Evolutionary conservation across 306 rosid genomes (phyloP).

Genomic region (Cyamopsis tetragonoloba): DNA sequence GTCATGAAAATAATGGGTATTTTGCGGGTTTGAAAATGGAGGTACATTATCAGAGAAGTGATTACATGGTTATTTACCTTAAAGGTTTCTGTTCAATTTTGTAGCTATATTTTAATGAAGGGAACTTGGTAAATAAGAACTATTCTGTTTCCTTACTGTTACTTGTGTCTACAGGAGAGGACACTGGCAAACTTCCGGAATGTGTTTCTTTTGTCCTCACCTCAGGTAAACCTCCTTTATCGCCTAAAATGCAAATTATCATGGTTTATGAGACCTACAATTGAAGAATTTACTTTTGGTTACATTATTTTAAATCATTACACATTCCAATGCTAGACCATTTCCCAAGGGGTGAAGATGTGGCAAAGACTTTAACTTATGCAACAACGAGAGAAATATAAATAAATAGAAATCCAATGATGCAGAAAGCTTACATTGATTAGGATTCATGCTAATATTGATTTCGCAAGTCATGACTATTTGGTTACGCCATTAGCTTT

Average conservation of each 20-base stretch:
- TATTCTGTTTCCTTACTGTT: background rate
- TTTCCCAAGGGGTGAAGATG: slow-evolving; percentile 1
- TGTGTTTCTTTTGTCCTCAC: slow-evolving; percentile 47
- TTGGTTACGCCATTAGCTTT: background rate
- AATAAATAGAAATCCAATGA: background rate
- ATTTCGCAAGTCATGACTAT: background rate
- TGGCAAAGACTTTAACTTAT: background rate
- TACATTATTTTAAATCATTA: slow-evolving; percentile 5
- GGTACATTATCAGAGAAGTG: background rate
- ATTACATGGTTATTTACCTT: background rate
- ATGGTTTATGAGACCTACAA: background rate
- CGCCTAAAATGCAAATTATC: background rate
- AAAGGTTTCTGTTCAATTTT: background rate
- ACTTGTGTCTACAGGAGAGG: slow-evolving; percentile 33
- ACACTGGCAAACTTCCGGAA: slow-evolving; percentile 44
- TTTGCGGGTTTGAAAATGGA: slow-evolving; percentile 6
- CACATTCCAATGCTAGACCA: background rate
- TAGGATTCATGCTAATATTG: background rate
- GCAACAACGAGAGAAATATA: background rate
- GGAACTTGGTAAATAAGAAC: background rate
- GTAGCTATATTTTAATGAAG: slow-evolving; percentile 14
- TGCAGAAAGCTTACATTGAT: slow-evolving; percentile 1
- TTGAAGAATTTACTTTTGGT: background rate
- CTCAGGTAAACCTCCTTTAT: slow-evolving; percentile 40
- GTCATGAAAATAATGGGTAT: background rate